Conservation (phyloP, 805 yeast species). For the Candida adriatica region DNA sequence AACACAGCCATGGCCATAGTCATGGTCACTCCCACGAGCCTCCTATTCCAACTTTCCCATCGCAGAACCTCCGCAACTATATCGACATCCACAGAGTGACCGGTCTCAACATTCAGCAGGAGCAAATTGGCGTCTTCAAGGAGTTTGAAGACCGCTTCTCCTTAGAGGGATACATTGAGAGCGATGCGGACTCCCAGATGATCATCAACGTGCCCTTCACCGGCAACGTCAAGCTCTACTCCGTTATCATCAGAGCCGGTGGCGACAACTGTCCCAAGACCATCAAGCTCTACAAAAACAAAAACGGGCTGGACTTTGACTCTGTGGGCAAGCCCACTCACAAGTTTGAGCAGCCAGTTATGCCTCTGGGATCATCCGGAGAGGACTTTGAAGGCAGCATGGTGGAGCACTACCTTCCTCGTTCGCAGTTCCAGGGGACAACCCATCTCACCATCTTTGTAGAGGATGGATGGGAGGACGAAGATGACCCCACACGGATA, state of each 20-base stretch:
- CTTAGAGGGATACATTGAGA: constrained; percentile 40
- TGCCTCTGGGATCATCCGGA: constrained; percentile 38
- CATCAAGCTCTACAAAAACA: constrained; percentile 69
- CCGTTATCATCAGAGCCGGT: constrained; percentile 62
- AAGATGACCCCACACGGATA: constrained; percentile 50
- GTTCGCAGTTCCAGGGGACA: constrained; percentile 66
- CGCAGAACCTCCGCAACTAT: constrained; percentile 58
- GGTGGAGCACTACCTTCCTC: constrained; percentile 77
- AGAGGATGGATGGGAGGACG: constrained; percentile 57
- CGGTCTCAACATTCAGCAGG: constrained; percentile 59
- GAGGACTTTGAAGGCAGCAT: constrained; percentile 48
- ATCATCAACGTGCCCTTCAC: constrained; percentile 76
- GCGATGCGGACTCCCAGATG: constrained; percentile 80
- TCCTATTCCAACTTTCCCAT: constrained; percentile 62
- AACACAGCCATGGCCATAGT: constrained; percentile 22
- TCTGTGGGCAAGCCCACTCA: constrained; percentile 45
- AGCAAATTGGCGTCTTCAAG: constrained; percentile 41
- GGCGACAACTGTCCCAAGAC: constrained; percentile 63
- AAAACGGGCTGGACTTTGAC: constrained; percentile 65
- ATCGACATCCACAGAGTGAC: constrained; percentile 55
- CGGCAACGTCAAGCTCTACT: constrained; percentile 65
- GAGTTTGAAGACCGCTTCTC: constrained; percentile 40
- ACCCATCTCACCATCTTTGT: constrained; percentile 62
- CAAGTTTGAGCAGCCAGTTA: constrained; percentile 59
- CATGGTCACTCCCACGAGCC: constrained; percentile 33